Percentiles rank a stretch among this genome's conserved stretches.
phyloP scores from a whole-genome alignment of 345 rosid genomes.

The Stellera chamaejasme region DNA sequence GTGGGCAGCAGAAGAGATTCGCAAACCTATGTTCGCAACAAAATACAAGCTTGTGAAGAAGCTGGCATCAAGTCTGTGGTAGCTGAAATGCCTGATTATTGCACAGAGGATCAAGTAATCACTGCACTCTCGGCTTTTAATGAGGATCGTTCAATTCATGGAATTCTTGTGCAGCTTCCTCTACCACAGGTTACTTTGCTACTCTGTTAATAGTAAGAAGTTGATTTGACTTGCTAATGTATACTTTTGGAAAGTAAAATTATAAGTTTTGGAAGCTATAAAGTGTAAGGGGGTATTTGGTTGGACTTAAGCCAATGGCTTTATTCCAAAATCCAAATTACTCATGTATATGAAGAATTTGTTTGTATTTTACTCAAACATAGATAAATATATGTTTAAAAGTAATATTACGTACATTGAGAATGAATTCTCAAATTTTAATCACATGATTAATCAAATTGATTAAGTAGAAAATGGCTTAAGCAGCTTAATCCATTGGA shows the following conservation, averaged over 20 bases:
- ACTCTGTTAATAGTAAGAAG: constrained; percentile 9
- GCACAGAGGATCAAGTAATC: constrained; percentile 47
- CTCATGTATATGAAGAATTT: too few species aligned
- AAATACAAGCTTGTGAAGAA: constrained; percentile 79
- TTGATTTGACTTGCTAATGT: constrained; percentile 5
- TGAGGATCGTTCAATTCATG: constrained; percentile 64
- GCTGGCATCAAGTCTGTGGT: constrained; percentile 72
- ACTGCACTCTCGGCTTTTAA: constrained; percentile 40
- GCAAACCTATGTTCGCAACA: constrained; percentile 68
- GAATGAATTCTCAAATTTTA: too few species aligned
- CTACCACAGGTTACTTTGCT: constrained; percentile 61
- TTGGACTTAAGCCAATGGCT: too few species aligned
- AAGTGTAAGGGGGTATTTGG: too few species aligned
- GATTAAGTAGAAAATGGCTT: too few species aligned
- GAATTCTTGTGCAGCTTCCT: constrained; percentile 94
- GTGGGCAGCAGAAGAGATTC: constrained; percentile 84
- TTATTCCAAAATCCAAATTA: too few species aligned
- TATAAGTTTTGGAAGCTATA: background rate
- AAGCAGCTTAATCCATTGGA: too few species aligned
- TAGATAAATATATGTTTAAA: too few species aligned
- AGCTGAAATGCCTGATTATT: constrained; percentile 44
- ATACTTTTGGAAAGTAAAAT: background rate
- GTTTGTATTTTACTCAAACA: too few species aligned
- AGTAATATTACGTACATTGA: too few species aligned
- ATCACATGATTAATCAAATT: too few species aligned